Evolutionary conservation across 345 rosid species (phyloP), one percentile per base, ranked within the genome.

Genomic region (Capsella bursapastoris): DNA sequence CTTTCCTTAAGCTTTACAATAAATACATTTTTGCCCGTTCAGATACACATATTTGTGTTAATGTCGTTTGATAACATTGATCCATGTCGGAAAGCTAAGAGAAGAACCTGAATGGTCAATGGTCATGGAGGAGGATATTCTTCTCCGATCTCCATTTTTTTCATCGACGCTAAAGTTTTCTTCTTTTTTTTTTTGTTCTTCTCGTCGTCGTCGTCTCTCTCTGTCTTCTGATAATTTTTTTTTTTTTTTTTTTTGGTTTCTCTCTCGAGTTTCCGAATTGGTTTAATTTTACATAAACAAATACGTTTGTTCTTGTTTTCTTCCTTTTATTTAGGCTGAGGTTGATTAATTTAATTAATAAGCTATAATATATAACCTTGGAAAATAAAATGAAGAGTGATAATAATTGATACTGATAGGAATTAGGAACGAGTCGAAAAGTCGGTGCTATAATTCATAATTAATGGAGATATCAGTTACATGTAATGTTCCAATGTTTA

Each of bases 71-170:
- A 45, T 29, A 6, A 16, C 18, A 31, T 6, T 16, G 18, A 41
- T 59, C 40, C 57, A 75, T 31, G 52, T 6, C 45, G 25, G 37
- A 64, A 60, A 70, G 62, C 18, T 57, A 31, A 71, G 48, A 59
- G 75, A 72, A 72, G 75, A 61, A 82, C 84, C 85, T 70, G 27
- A 56, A n/a, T 64, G 44, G 74, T 70, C 74, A 79, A 57, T 37
- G 78, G 65, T 82, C 72, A 68, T 67, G 80, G 80, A 84, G 80
- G 80, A 84, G 84, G 82, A 53, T 83, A 55, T 79, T 72, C 82
- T 83, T 83, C 85, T 82, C 86, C 83, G 66, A 78, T 71, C 81
- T 43, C 69, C 81, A 78, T 80, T 81, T 65, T 82, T 82, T 82
- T 73, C 85, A 76, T 65, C 72, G 70, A 52, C 66, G 52, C 12